Evolutionary conservation across 495 filamentous ascomycete genomes (phyloP).

Genomic region (Aspergillus saccharolyticus): DNA sequence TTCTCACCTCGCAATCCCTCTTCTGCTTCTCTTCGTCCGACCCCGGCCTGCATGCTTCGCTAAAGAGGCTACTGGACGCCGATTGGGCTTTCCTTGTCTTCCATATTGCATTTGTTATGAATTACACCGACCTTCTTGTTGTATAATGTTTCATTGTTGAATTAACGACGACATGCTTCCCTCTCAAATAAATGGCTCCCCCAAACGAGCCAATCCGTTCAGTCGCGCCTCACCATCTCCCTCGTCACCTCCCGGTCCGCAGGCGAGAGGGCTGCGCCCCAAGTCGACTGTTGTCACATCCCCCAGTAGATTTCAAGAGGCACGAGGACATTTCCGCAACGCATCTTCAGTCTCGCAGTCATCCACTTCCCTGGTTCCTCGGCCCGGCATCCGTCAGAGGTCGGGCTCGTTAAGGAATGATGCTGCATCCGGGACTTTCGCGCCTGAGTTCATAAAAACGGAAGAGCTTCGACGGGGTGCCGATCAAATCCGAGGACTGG

Average conservation of each 20-base stretch:
- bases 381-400: conserved; percentile 37
- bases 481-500: conserved; percentile 70
- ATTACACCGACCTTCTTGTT: conserved; percentile 13
- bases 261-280: conserved; percentile 48
- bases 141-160: conserved; percentile 34
- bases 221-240: conserved; percentile 56
- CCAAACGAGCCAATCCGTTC: conserved; percentile 75
- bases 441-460: conserved; percentile 88
- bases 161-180: conserved; percentile 36
- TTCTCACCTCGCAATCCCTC: not conserved
- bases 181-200: conserved; percentile 42
- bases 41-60: conserved; percentile 3
- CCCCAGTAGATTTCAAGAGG: conserved; percentile 35
- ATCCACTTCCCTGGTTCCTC: conserved; percentile 24
- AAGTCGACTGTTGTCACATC: conserved; percentile 68
- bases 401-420: conserved; percentile 57
- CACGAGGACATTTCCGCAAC: conserved; percentile 51
- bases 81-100: conserved; percentile 11
- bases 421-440: conserved; percentile 72
- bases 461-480: conserved; percentile 62
- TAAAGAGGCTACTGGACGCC: conserved; percentile 11
- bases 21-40: not conserved
- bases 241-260: conserved; percentile 52
- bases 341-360: conserved; percentile 49
- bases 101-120: conserved; percentile 4